Percentiles rank a stretch among this genome's conserved stretches.
phyloP scores from a whole-genome alignment of 2,329 filamentous ascomycete genomes.

The Diaporthe aspalathi region DNA sequence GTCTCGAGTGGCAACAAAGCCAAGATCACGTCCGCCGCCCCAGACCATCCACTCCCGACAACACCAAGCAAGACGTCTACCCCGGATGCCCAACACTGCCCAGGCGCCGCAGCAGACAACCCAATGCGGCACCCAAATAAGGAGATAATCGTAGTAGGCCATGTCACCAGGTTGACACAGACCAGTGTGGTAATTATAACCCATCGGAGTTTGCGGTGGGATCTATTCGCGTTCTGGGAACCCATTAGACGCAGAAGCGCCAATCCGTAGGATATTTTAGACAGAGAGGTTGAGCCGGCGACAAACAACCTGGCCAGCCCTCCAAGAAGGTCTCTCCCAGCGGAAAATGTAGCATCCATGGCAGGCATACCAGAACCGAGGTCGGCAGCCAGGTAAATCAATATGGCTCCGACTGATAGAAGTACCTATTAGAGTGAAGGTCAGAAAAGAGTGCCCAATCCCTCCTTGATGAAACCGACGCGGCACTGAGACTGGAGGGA shows the following conservation, averaged over 20 bases:
- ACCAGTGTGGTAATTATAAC: background rate
- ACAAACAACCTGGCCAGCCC: background rate
- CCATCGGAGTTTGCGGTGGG: background rate
- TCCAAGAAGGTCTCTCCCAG: background rate
- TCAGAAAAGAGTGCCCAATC: background rate
- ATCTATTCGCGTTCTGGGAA: background rate
- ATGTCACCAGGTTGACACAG: background rate
- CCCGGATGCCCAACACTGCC: background rate
- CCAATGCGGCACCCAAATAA: background rate
- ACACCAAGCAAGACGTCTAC: background rate
- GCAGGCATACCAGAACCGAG: background rate
- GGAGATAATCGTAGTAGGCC: background rate
- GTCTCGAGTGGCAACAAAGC: background rate
- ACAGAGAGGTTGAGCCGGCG: background rate
- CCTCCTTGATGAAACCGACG: background rate
- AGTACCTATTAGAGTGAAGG: background rate
- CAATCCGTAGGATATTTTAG: conserved; percentile 2
- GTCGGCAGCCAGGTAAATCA: background rate
- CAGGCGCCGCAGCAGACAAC: background rate
- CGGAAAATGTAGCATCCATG: background rate
- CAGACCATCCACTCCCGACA: background rate
- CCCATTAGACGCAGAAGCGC: background rate
- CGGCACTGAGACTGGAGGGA: background rate
- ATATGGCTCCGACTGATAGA: background rate
- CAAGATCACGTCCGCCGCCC: background rate